Evolutionary conservation across 1,284 basidiomycete genomes (phyloP).

Genomic region (Cryptococcus deneoformans): DNA sequence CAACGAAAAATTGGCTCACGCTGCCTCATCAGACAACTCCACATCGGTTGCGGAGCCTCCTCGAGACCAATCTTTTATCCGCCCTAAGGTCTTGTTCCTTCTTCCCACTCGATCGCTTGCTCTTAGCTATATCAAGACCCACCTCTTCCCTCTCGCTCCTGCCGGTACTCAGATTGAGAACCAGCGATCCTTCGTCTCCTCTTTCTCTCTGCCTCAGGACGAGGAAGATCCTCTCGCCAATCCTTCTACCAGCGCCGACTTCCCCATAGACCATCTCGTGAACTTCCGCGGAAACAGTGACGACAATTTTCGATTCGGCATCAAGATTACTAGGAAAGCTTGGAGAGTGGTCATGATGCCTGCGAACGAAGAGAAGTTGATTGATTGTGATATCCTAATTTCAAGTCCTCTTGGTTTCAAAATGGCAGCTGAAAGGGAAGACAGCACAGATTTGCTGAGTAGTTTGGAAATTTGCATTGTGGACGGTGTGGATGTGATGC

Average conservation of each 20-base stretch:
- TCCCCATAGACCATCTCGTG: conserved; percentile 85
- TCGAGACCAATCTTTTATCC: conserved; percentile 96
- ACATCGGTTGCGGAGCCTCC: conserved; percentile 61
- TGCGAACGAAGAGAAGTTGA: conserved; percentile 45
- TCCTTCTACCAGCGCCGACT: conserved; percentile 56
- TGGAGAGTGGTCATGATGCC: conserved; percentile 71
- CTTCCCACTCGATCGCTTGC: conserved; percentile 90
- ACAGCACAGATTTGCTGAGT: conserved; percentile 84
- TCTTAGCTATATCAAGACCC: conserved; percentile 65
- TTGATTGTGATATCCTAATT: conserved; percentile 81
- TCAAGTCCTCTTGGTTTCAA: conserved; percentile 90
- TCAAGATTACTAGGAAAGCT: conserved; percentile 92
- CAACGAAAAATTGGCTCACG: conserved; percentile 79
- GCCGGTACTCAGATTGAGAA: conserved; percentile 75
- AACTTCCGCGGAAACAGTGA: conserved; percentile 97
- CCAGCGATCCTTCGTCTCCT: conserved; percentile 68
- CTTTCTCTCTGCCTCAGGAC: conserved; percentile 78
- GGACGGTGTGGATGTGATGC: conserved; percentile 88
- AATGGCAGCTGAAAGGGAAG: conserved; percentile 90
- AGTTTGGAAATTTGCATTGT: conserved; percentile 92
- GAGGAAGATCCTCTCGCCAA: conserved; percentile 72
- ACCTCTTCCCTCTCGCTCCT: conserved; percentile 66
- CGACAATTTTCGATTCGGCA: conserved; percentile 88
- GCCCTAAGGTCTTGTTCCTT: conserved; percentile 88
- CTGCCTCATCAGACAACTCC: conserved; percentile 30